A percentile compares a stretch with the other conserved stretches of the same genome.
phyloP scores from a whole-genome alignment of 768 basidiomycete species.

The Kwoniella mangroviensis region DNA sequence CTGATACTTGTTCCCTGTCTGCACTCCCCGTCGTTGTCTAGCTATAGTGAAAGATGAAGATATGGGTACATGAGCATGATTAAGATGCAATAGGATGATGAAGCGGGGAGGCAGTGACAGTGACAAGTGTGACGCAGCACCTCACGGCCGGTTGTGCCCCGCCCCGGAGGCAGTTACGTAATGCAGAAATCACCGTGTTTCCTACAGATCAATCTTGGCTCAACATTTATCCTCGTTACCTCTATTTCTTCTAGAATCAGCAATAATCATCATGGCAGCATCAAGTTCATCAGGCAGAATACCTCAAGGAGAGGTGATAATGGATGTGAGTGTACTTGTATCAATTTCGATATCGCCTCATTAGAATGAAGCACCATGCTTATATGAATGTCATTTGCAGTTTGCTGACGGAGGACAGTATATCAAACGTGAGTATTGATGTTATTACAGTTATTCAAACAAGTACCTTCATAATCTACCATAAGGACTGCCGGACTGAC shows the following conservation, averaged over 20 bases:
- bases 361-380: no score
- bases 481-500: neutral
- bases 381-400: constrained; percentile 23
- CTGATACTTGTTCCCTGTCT: no score
- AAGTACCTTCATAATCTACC: neutral
- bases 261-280: constrained; percentile 26
- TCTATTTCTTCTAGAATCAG: neutral
- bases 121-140: constrained; percentile 1
- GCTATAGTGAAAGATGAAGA: neutral
- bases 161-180: neutral
- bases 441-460: neutral
- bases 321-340: constrained; percentile 43
- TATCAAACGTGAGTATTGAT: constrained; percentile 42
- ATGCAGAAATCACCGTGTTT: neutral
- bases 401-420: constrained; percentile 52
- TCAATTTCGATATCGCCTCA: no score
- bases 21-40: neutral
- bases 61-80: neutral
- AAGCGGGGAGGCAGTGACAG: neutral
- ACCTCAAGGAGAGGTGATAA: constrained; percentile 53
- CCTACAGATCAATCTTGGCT: neutral
- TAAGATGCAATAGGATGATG: neutral
- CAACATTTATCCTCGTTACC: neutral
- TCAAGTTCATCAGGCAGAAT: constrained; percentile 47
- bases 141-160: neutral